phyloP scores from a whole-genome alignment of 2,329 filamentous ascomycete species.

The Nemania bipapillata region DNA sequence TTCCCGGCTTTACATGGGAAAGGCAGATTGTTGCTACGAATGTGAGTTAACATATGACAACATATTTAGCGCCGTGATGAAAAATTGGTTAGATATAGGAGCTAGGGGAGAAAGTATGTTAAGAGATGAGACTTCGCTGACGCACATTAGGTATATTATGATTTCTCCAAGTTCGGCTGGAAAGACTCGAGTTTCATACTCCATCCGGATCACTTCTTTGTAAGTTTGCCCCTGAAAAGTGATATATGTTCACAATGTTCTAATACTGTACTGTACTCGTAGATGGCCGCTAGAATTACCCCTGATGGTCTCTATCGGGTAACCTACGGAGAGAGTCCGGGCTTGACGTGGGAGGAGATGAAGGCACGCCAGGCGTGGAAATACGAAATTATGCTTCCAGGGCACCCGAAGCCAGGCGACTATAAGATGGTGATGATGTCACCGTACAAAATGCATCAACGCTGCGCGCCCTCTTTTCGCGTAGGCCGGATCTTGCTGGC shows the following conservation, averaged over 20 bases:
- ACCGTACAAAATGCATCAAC: constrained; percentile 71
- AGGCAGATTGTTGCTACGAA: constrained; percentile 72
- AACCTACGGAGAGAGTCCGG: constrained; percentile 68
- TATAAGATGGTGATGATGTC: constrained; percentile 68
- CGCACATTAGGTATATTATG: constrained; percentile 66
- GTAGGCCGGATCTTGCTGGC: constrained; percentile 67
- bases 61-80: not conserved
- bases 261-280: constrained; percentile 31
- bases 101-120: not conserved
- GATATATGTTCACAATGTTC: not conserved
- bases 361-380: constrained; percentile 64
- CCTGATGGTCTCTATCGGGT: constrained; percentile 70
- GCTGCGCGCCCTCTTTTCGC: constrained; percentile 67
- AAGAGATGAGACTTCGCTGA: constrained; percentile 26
- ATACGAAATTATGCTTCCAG: constrained; percentile 68
- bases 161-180: constrained; percentile 65
- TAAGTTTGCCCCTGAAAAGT: constrained; percentile 40
- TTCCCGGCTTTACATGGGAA: constrained; percentile 69
- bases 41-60: constrained; percentile 51
- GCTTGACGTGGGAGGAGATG: constrained; percentile 65
- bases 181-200: constrained; percentile 70
- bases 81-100: not conserved
- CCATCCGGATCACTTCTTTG: constrained; percentile 68
- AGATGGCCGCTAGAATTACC: constrained; percentile 71
- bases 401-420: constrained; percentile 66